These are phyloP conservation scores for Hypoxylon sp. DNA, from an alignment of 2,329 filamentous ascomycete species.

Conservation along the genomic window DNA sequence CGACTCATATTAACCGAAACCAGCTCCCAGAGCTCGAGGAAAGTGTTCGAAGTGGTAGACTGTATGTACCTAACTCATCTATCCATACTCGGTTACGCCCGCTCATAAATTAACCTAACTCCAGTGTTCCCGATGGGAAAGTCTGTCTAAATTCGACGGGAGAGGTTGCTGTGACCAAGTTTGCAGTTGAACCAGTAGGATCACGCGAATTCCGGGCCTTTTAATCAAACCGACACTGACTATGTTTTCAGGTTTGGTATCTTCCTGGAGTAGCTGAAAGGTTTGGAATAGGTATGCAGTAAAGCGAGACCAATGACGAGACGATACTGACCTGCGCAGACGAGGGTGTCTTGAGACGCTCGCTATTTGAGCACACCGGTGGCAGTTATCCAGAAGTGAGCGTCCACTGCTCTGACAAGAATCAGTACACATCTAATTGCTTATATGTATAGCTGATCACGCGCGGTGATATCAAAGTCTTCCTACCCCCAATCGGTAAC, in stretches of 20 bases:
- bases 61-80: constrained; percentile 66
- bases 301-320: not conserved
- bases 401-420: not conserved
- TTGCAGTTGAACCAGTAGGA: constrained; percentile 92
- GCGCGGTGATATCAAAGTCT: constrained; percentile 92
- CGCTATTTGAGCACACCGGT: constrained; percentile 94
- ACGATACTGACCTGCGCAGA: constrained; percentile 66
- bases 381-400: constrained; percentile 90
- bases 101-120: constrained; percentile 35
- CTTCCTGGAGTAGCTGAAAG: constrained; percentile 89
- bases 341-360: constrained; percentile 86
- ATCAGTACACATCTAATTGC: constrained; percentile 44
- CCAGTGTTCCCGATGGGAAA: constrained; percentile 81
- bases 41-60: constrained; percentile 83
- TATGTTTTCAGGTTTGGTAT: constrained; percentile 75
- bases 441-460: constrained; percentile 79
- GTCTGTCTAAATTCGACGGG: constrained; percentile 89
- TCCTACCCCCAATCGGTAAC: constrained; percentile 89
- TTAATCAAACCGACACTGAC: constrained; percentile 9
- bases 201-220: constrained; percentile 47
- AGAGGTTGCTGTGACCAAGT: constrained; percentile 94
- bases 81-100: not conserved
- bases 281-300: constrained; percentile 82
- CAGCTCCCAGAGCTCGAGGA: constrained; percentile 91
- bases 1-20: constrained; percentile 30